Percentiles rank a stretch among this genome's conserved stretches.
Evolutionary conservation across 257 asterid species (phyloP).

Genomic region (Anisodus tanguticus): DNA sequence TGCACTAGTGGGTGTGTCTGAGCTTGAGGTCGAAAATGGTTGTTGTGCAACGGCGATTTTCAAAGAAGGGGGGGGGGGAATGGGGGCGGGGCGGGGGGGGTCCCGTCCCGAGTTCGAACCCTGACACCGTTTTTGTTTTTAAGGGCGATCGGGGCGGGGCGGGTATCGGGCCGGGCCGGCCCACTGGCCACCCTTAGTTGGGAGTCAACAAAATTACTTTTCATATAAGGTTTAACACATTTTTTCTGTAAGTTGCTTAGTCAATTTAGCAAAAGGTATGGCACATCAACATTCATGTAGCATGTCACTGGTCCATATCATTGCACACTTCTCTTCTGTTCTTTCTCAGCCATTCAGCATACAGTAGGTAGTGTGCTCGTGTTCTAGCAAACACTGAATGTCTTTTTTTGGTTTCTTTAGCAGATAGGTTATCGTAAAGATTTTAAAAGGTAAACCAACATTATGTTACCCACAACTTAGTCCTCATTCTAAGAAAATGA

Average conservation of each 20-base stretch:
- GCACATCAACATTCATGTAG: not conserved
- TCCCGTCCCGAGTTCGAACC: no score
- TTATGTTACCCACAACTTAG: not conserved
- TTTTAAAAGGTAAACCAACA: not conserved
- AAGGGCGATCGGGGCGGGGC: no score
- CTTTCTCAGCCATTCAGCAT: not conserved
- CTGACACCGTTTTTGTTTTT: no score
- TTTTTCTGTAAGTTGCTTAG: not conserved
- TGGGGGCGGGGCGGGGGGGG: no score
- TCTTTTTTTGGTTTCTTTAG: not conserved
- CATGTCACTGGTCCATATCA: not conserved
- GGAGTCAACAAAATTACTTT: constrained; percentile 27
- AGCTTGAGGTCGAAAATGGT: no score
- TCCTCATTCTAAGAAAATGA: not conserved
- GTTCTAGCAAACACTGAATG: not conserved
- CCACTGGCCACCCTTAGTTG: not conserved
- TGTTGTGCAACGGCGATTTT: no score
- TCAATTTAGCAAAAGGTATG: not conserved
- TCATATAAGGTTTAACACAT: not conserved
- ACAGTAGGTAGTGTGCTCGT: not conserved
- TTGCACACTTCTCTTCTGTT: not conserved
- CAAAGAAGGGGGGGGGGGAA: no score
- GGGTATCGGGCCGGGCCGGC: no score
- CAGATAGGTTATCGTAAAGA: not conserved
- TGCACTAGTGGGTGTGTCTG: no score